Base-by-base conservation (phyloP, 164 flowering plant species). In the Brasenia schreberi region DNA sequence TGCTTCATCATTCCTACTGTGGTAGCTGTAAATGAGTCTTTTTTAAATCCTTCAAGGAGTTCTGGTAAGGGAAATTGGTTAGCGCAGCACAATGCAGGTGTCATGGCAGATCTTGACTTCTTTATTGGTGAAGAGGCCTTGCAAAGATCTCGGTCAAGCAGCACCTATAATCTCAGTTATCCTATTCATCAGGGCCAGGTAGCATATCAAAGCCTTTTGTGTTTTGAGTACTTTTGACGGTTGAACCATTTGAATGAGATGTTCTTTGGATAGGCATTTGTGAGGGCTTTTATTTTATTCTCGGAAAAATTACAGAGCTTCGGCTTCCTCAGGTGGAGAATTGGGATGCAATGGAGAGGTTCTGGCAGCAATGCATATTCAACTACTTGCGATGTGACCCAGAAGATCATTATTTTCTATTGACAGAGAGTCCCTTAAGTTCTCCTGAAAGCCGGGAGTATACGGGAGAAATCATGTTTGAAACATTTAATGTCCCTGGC, bases 341-440 rank as follows among this genome's bases (percentile, higher is more conserved):
- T 77, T 92, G 99, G 99, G 99, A 95, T 68, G 75, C 94, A 14
- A 95, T 95, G 99, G 99, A 95, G 79, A 76, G 97, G 73, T 95
- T 88, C 75, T 95, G 99, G 99, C 99, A 95, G 81, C 97, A 95
- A 64, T 89, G 97, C 76, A 92, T 95, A 63, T 95, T 92, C 72
- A 87, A 90, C 76, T 92, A 95, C 72, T 74, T 95, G 78, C 76
- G 97, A 9, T 95, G 99, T 73, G 99, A 95, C 81, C 99, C 99
- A 0, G 99, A 95, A 81, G 99, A 95, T 76, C 99, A 95, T 73
- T 90, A 95, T 72, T 95, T 95, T 76, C 77, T 88, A 11, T 75
- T 95, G 74, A 95, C 99, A 0, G 99, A 95, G 77, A 89, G 97
- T 68, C 97, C 99, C 4, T 85, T 95, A 61, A 92, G 97, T 59